Conservation (phyloP, 805 yeast genomes). For the Komagataella kurtzmanii region DNA sequence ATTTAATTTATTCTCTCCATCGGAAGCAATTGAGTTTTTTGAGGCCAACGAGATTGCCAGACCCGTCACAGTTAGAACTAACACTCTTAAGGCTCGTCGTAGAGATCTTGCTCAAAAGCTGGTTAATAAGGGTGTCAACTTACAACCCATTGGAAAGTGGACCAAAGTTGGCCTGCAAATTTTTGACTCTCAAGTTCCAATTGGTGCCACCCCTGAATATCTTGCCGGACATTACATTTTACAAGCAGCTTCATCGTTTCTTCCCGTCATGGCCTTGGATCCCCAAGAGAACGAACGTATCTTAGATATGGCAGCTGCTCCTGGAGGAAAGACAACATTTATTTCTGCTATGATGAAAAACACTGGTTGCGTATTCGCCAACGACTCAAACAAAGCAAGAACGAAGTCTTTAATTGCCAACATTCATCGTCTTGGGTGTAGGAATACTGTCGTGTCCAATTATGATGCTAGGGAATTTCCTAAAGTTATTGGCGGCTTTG, state of each 20-base stretch:
- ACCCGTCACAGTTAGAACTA: slow-evolving; percentile 96
- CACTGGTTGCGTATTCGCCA: slow-evolving; percentile 95
- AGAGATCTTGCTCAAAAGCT: slow-evolving; percentile 91
- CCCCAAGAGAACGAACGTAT: slow-evolving; percentile 97
- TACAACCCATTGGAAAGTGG: slow-evolving; percentile 97
- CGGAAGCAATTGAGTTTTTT: slow-evolving; percentile 95
- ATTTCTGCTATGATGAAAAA: slow-evolving; percentile 94
- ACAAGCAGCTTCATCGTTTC: slow-evolving; percentile 96
- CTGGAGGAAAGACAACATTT: slow-evolving; percentile 97
- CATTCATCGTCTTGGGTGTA: slow-evolving; percentile 93
- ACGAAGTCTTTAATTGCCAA: slow-evolving; percentile 94
- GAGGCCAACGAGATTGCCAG: slow-evolving; percentile 97
- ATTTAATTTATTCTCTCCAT: slow-evolving; percentile 81
- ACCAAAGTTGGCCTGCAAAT: slow-evolving; percentile 96
- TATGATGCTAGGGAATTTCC: slow-evolving; percentile 98
- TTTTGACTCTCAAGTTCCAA: slow-evolving; percentile 97
- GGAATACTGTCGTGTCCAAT: slow-evolving; percentile 91
- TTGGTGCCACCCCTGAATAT: slow-evolving; percentile 99
- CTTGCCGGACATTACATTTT: slow-evolving; percentile 94
- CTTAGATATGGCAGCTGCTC: slow-evolving; percentile 98
- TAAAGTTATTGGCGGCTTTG: slow-evolving; percentile 96
- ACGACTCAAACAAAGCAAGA: slow-evolving; percentile 93
- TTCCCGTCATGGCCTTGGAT: slow-evolving; percentile 94
- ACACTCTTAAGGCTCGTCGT: slow-evolving; percentile 87
- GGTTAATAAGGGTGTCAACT: slow-evolving; percentile 91